A percentile compares a stretch with the other conserved stretches of the same genome.
These are phyloP conservation scores for Ascosphaera apis DNA, from an alignment of 2,329 filamentous ascomycete genomes.

Conservation along the genomic window DNA sequence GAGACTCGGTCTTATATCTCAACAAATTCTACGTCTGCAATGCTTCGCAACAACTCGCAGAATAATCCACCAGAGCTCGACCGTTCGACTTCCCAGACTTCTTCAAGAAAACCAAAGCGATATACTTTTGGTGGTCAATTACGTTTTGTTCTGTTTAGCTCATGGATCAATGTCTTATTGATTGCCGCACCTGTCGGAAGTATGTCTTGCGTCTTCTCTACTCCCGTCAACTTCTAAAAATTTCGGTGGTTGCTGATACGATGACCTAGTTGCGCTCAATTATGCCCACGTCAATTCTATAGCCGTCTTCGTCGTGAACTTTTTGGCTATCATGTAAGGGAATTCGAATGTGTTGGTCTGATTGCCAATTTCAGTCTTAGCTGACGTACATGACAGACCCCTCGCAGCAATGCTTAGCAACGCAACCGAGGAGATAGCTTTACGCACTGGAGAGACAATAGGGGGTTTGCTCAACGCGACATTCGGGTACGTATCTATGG, in stretches of 20 bases:
- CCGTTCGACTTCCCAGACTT: not conserved
- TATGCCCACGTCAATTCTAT: slow-evolving; percentile 37
- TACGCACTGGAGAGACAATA: slow-evolving; percentile 52
- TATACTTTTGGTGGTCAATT: slow-evolving; percentile 19
- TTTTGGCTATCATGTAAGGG: slow-evolving; percentile 58
- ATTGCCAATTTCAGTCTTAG: too few relatives aligned
- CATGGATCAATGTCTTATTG: slow-evolving; percentile 69
- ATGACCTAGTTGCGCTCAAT: slow-evolving; percentile 36
- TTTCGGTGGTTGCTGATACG: not conserved
- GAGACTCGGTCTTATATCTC: not conserved
- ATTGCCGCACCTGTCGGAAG: slow-evolving; percentile 55
- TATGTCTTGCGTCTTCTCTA: slow-evolving; percentile 6
- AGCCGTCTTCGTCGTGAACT: slow-evolving; percentile 68
- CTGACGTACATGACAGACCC: slow-evolving; percentile 32
- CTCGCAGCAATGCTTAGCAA: slow-evolving; percentile 70
- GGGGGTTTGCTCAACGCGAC: slow-evolving; percentile 77
- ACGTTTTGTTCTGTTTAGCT: slow-evolving; percentile 52
- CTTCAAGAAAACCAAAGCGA: slow-evolving; percentile 4
- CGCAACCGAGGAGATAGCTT: slow-evolving; percentile 71
- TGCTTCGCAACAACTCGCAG: not conserved
- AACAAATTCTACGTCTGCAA: not conserved
- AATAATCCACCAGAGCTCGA: not conserved
- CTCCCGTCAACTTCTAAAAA: slow-evolving; percentile 2
- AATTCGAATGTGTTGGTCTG: too few relatives aligned
- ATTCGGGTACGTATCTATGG: slow-evolving; percentile 34